Evolutionary conservation across 768 basidiomycete species (phyloP).

Genomic region (Termitomyces sp.): DNA sequence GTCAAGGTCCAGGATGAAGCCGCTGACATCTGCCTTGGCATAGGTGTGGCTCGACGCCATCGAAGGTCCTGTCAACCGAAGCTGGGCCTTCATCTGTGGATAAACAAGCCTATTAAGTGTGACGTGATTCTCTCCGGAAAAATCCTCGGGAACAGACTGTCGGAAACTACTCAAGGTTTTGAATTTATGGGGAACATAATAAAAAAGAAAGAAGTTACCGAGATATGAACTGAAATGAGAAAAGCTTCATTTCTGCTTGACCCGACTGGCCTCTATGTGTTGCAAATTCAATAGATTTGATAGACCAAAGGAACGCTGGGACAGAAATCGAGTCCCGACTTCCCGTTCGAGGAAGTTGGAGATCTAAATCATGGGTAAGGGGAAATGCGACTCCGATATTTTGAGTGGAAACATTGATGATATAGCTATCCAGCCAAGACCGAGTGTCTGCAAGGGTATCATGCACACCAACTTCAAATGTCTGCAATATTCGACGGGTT

Average conservation of each 20-base stretch:
- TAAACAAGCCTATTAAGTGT: conserved; percentile 72
- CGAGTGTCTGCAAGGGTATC: conserved; percentile 30
- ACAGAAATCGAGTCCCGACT: conserved; percentile 39
- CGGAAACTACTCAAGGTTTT: conserved; percentile 57
- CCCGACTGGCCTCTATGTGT: conserved; percentile 77
- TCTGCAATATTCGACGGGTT: conserved; percentile 63
- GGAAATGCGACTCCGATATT: conserved; percentile 92
- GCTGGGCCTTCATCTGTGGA: conserved; percentile 73
- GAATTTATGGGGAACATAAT: conserved; percentile 5
- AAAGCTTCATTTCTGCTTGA: conserved; percentile 59
- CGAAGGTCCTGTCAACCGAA: conserved; percentile 47
- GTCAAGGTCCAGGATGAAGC: conserved; percentile 82
- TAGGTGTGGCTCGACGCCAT: conserved; percentile 46
- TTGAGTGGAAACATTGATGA: conserved; percentile 47
- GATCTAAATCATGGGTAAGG: conserved; percentile 54
- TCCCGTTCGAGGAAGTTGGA: conserved; percentile 41
- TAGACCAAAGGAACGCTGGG: conserved; percentile 82
- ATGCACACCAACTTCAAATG: conserved; percentile 61
- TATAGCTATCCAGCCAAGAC: conserved; percentile 53
- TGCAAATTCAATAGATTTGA: conserved; percentile 67
- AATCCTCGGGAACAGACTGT: conserved; percentile 65
- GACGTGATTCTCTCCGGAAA: conserved; percentile 59
- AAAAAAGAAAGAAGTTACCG: conserved; percentile 36
- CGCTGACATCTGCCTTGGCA: conserved; percentile 68
- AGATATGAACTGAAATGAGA: conserved; percentile 84